Percentiles rank a stretch among this genome's conserved stretches.
Evolutionary conservation across 495 filamentous ascomycete genomes (phyloP).

Genomic region (Staphylotrichum tortipilum): DNA sequence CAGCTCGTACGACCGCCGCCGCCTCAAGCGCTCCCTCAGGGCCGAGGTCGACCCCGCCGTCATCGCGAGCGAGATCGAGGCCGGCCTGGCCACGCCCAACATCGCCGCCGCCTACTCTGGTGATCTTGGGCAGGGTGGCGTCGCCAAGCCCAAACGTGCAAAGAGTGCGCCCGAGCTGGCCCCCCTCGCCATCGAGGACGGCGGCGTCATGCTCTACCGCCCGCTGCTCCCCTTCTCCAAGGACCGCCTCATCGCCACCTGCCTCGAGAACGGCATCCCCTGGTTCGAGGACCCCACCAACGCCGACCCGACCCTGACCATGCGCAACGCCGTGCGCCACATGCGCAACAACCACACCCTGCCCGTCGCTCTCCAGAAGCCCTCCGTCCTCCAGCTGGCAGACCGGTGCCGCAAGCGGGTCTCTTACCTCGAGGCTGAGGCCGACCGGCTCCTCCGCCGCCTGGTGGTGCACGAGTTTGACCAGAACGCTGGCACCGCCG

Average conservation of each 20-base stretch:
- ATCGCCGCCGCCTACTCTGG: slow-evolving; percentile 2
- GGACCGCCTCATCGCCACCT: slow-evolving; percentile 61
- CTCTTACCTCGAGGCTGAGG: slow-evolving; percentile 27
- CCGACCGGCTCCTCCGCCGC: slow-evolving; percentile 22
- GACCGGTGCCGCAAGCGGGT: slow-evolving; percentile 26
- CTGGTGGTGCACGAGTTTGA: slow-evolving; percentile 32
- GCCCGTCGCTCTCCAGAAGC: slow-evolving; percentile 59
- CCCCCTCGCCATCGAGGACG: slow-evolving; percentile 47
- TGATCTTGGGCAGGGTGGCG: slow-evolving; percentile 21
- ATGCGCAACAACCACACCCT: slow-evolving; percentile 50
- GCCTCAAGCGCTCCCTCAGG: slow-evolving; percentile 16
- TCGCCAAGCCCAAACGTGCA: slow-evolving; percentile 12
- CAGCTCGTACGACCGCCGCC: slow-evolving; percentile 1
- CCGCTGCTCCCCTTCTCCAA: slow-evolving; percentile 73
- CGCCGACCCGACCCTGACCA: slow-evolving; percentile 62
- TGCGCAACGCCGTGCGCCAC: slow-evolving; percentile 69
- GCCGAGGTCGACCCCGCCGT: slow-evolving; percentile 13
- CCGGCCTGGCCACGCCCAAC: slow-evolving; percentile 4
- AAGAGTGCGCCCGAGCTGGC: slow-evolving; percentile 5
- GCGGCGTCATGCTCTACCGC: slow-evolving; percentile 62
- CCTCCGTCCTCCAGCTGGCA: slow-evolving; percentile 51
- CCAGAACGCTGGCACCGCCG: slow-evolving; percentile 31
- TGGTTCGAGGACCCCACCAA: slow-evolving; percentile 92
- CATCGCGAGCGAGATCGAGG: slow-evolving; percentile 4
- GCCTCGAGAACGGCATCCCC: slow-evolving; percentile 49